A percentile compares a stretch with the other conserved stretches of the same genome.
phyloP scores from a whole-genome alignment of 805 yeast species.

The Spathaspora sp. region DNA sequence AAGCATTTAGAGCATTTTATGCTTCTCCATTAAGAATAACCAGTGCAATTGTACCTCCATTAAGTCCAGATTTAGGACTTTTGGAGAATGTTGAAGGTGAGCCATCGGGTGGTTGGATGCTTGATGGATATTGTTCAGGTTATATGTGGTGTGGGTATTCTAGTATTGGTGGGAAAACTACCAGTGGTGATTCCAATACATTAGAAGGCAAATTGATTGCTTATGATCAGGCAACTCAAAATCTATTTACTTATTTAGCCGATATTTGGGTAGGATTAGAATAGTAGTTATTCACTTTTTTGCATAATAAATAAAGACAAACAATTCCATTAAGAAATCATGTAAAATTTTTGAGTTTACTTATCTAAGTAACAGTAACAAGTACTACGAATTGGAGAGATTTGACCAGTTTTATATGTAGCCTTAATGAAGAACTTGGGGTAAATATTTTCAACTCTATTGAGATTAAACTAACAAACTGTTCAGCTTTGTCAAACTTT shows the following conservation, averaged over 20 bases:
- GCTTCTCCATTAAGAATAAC: conserved; percentile 15
- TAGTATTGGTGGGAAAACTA: conserved; percentile 34
- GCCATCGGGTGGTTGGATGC: conserved; percentile 19
- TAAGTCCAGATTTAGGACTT: conserved; percentile 21
- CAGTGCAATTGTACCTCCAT: conserved; percentile 25
- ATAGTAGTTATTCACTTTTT: not conserved
- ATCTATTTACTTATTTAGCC: conserved; percentile 40
- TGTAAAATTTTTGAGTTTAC: not conserved
- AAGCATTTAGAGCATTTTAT: conserved; percentile 23
- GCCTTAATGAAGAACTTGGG: no score
- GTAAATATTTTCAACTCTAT: no score
- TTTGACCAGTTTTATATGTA: no score
- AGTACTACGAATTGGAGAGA: no score
- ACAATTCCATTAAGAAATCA: not conserved
- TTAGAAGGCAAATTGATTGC: conserved; percentile 45
- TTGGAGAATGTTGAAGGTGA: conserved; percentile 18
- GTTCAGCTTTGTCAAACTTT: no score
- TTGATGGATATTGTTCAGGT: conserved; percentile 22
- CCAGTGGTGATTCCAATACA: conserved; percentile 25
- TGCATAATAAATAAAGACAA: not conserved
- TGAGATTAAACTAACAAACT: no score
- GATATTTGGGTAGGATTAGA: conserved; percentile 38
- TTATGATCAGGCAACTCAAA: conserved; percentile 23
- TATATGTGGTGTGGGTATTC: conserved; percentile 27
- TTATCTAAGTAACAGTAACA: no score